A percentile compares a stretch with the other conserved stretches of the same genome.
Conservation (phyloP, 2,329 filamentous ascomycete genomes). For the Nemania abortiva region DNA sequence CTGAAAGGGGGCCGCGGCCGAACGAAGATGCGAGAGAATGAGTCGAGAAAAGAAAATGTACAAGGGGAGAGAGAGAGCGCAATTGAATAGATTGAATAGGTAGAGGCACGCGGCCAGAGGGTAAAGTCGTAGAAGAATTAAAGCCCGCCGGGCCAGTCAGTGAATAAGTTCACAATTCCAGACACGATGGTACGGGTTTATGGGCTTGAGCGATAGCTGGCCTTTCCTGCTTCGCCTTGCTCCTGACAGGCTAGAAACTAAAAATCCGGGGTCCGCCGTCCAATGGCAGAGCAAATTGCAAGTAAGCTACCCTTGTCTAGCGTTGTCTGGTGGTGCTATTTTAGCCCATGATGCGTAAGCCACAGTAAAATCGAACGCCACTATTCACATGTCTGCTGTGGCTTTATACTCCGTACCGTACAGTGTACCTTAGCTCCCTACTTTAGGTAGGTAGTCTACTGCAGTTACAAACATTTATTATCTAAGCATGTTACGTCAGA, state of each 20-base stretch:
- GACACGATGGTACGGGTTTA: slow-evolving; percentile 9
- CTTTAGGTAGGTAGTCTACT: neutral
- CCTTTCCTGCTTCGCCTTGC: slow-evolving; percentile 47
- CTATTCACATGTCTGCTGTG: slow-evolving; percentile 19
- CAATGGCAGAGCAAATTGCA: slow-evolving; percentile 42
- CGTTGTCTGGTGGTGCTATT: slow-evolving; percentile 11
- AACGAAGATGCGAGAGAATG: slow-evolving; percentile 32
- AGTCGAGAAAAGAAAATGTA: slow-evolving; percentile 40
- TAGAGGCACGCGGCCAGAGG: slow-evolving; percentile 32
- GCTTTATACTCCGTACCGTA: slow-evolving; percentile 6
- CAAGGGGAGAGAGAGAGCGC: slow-evolving; percentile 21
- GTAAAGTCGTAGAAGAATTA: slow-evolving; percentile 25
- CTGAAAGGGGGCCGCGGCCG: slow-evolving; percentile 28
- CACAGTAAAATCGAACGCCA: slow-evolving; percentile 26
- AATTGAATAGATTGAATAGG: too few relatives aligned
- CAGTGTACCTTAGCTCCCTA: neutral
- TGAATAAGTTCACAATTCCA: slow-evolving; percentile 35
- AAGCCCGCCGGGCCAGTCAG: slow-evolving; percentile 38
- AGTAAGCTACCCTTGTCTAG: slow-evolving; percentile 47
- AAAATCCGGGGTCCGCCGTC: slow-evolving; percentile 38
- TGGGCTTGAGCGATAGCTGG: slow-evolving; percentile 46
- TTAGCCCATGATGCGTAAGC: slow-evolving; percentile 25
- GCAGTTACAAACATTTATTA: neutral
- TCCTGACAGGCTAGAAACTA: slow-evolving; percentile 30
- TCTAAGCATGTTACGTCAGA: slow-evolving; percentile 13